Conservation (phyloP, 805 yeast species). For the Ogataea corticis region DNA sequence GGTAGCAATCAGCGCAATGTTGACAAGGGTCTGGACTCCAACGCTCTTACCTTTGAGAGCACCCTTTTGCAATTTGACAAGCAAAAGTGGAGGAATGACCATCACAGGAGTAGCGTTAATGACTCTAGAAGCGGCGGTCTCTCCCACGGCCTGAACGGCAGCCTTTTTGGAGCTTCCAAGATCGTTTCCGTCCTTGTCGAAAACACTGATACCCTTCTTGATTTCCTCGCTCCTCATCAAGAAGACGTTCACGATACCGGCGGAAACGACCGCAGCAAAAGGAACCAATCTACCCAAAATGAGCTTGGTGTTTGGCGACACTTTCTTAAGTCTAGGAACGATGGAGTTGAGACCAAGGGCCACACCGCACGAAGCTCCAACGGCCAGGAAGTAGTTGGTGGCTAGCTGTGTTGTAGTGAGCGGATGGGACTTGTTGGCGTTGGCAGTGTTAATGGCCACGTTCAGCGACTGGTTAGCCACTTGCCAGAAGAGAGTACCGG, state of each 20-base stretch:
- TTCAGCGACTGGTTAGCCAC: constrained; percentile 94
- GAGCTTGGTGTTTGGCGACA: constrained; percentile 69
- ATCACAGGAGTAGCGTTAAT: constrained; percentile 96
- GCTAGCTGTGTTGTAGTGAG: constrained; percentile 74
- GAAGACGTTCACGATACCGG: constrained; percentile 95
- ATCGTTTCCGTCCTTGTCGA: constrained; percentile 60
- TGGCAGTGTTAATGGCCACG: constrained; percentile 95
- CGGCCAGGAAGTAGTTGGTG: constrained; percentile 84
- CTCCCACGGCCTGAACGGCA: constrained; percentile 92
- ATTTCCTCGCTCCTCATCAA: constrained; percentile 96
- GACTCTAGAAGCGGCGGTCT: constrained; percentile 93
- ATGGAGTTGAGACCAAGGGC: constrained; percentile 89
- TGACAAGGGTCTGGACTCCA: constrained; percentile 65
- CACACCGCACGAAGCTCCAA: constrained; percentile 90
- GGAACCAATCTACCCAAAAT: constrained; percentile 89
- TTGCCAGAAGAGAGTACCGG: constrained; percentile 96
- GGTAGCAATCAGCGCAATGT: constrained; percentile 79
- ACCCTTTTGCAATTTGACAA: constrained; percentile 74
- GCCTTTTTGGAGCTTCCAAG: constrained; percentile 80
- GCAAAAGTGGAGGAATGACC: constrained; percentile 90
- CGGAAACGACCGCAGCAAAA: constrained; percentile 97
- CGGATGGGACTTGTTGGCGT: constrained; percentile 94
- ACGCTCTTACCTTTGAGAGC: constrained; percentile 67
- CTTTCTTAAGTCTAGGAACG: constrained; percentile 77
- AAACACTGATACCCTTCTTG: constrained; percentile 77